phyloP scores from a whole-genome alignment of 306 rosid species.

The Glycyrrhiza uralensis region DNA sequence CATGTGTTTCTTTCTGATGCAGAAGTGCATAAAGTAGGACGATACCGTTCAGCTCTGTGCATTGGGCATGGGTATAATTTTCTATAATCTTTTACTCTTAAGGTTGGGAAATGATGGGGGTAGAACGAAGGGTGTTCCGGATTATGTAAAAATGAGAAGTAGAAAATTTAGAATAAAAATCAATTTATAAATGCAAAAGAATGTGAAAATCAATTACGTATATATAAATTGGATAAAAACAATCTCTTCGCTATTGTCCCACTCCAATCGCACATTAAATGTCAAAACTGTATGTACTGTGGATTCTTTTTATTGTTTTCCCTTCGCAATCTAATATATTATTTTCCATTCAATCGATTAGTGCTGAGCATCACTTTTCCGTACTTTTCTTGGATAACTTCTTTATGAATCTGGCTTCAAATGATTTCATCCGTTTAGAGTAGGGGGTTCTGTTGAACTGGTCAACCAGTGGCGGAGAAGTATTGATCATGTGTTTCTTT shows the following conservation, averaged over 20 bases:
- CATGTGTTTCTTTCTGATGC: constrained; percentile 29
- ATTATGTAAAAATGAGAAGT: neutral
- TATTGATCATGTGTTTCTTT: constrained; percentile 2
- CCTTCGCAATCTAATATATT: no score
- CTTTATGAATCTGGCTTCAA: neutral
- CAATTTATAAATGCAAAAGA: neutral
- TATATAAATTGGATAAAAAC: neutral
- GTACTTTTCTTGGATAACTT: no score
- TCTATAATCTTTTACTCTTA: constrained; percentile 3
- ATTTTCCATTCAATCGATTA: neutral
- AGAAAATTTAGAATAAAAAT: neutral
- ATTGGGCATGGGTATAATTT: constrained; percentile 58
- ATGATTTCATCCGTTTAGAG: neutral
- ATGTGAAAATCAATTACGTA: neutral
- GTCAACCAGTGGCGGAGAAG: no score
- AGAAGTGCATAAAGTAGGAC: constrained; percentile 58
- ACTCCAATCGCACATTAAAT: no score
- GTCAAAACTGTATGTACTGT: neutral
- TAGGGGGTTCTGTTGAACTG: no score
- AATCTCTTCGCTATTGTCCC: no score
- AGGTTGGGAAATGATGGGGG: no score
- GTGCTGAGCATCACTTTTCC: no score
- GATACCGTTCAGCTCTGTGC: constrained; percentile 62
- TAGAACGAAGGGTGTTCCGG: no score
- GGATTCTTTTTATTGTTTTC: neutral